These are phyloP conservation scores for Kwoniella shandongensis DNA, from an alignment of 768 basidiomycete species.

Conservation along the genomic window DNA sequence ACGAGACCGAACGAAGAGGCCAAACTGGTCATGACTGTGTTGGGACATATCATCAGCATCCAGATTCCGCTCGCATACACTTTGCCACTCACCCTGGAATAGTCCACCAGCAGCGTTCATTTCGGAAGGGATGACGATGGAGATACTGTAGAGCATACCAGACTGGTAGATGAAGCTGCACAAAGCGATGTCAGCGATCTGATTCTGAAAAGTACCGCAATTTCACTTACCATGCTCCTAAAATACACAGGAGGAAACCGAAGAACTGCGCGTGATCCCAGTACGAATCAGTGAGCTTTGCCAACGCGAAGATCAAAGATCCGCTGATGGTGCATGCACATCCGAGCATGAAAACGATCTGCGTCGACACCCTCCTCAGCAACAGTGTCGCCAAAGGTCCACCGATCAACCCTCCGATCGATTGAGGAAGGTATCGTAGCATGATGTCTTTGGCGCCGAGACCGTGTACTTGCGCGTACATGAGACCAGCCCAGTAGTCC, in stretches of 20 bases:
- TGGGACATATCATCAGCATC: too few relatives aligned
- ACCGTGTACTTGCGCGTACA: neutral
- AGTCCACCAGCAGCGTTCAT: conserved; percentile 1
- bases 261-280: conserved; percentile 3
- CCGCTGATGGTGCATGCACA: neutral
- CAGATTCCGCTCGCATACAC: too few relatives aligned
- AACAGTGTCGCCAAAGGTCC: neutral
- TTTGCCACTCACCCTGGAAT: conserved; percentile 2
- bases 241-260: neutral
- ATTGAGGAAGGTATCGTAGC: neutral
- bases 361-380: neutral
- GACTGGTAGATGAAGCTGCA: conserved; percentile 1
- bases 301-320: neutral
- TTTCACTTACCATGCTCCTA: neutral
- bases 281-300: neutral
- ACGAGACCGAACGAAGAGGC: conserved; percentile 1
- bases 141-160: conserved; percentile 2
- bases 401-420: neutral
- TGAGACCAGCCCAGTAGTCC: conserved; percentile 4
- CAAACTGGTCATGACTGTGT: conserved; percentile 2
- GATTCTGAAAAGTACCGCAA: neutral
- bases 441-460: neutral
- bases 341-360: conserved; percentile 1
- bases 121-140: conserved; percentile 1
- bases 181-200: neutral